Conservation (phyloP, 768 basidiomycete genomes). For the Lactifluus subvellereus region DNA sequence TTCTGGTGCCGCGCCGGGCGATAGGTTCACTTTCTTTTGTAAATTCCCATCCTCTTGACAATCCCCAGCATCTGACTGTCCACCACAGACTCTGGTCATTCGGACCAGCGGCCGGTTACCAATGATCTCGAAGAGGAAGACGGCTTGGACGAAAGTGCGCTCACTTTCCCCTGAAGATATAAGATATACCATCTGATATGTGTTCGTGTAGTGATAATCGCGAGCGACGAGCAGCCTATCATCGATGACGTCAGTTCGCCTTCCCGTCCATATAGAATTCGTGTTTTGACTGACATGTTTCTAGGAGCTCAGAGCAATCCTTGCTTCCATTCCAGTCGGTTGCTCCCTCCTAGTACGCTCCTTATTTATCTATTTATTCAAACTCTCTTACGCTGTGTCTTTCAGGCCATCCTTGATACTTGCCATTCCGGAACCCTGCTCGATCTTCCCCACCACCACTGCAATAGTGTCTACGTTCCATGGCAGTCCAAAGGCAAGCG, state of each 20-base stretch:
- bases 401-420: slow-evolving; percentile 27
- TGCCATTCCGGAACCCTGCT: slow-evolving; percentile 29
- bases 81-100: slow-evolving; percentile 27
- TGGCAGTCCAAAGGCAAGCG: slow-evolving; percentile 27
- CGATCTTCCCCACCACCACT: slow-evolving; percentile 27
- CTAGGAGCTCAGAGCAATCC: slow-evolving; percentile 7
- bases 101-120: slow-evolving; percentile 20
- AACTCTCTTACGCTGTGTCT: not conserved
- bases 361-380: not conserved
- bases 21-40: slow-evolving; percentile 29
- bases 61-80: not conserved
- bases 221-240: slow-evolving; percentile 22
- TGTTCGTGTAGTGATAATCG: slow-evolving; percentile 2
- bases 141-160: slow-evolving; percentile 26
- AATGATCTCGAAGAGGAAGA: slow-evolving; percentile 24
- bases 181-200: not conserved
- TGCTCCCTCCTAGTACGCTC: slow-evolving; percentile 18
- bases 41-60: not conserved
- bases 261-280: not conserved
- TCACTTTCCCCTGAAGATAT: too few species aligned
- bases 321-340: slow-evolving; percentile 25
- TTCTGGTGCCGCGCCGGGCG: slow-evolving; percentile 23
- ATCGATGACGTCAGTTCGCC: slow-evolving; percentile 25
- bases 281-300: not conserved
- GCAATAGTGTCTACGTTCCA: slow-evolving; percentile 27